Evolutionary conservation across 768 basidiomycete genomes (phyloP), one percentile per base, ranked within the genome.

Genomic region (Suillus americanus): DNA sequence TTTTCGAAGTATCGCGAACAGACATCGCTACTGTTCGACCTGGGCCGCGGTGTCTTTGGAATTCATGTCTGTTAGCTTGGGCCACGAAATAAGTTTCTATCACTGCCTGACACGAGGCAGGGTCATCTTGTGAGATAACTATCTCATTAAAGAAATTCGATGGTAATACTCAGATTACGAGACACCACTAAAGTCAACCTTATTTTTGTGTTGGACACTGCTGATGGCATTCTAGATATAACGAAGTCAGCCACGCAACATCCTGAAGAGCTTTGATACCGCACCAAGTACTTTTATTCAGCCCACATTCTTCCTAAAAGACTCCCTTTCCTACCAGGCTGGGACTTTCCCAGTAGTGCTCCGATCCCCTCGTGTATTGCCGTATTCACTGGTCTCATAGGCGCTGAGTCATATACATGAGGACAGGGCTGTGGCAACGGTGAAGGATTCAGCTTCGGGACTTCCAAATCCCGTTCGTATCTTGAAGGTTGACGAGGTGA

Each of bases 311-410:
- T 84, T 48, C 89, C 83, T 68, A 90, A 81, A 53, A 89, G 83
- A 68, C 86, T 89, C 8, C 81, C 77, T 38, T 83, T 72, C 35
- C 80, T 77, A 65, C 40, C 72, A 10, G 73, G 70, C 33, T 69
- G 65, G 25, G 72, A 65, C n/a, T 69, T 67, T 28, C 85, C 83
- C 9, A 90, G 72, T 50, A 91, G 78, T 71, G 89, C 79, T 13
- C 87, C 85, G 38, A 91, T 83, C n/a, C 89, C 88, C 64, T 86
- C 87, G 70, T 90, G 88, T 18, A 92, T 86, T 28, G 89, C 91
- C 45, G 85, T 84, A 71, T 87, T 89, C 25, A 91, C 90, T 9
- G 89, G 89, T 20, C 88, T 78, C 86, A 91, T 89, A 23, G 89
- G 87, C 20, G 86, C 82, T 20, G 87, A 85, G 72, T 94, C 92